Evolutionary conservation across 169 alveolate genomes (phyloP).

Genomic region (Cryptosporidium meleagridis): DNA sequence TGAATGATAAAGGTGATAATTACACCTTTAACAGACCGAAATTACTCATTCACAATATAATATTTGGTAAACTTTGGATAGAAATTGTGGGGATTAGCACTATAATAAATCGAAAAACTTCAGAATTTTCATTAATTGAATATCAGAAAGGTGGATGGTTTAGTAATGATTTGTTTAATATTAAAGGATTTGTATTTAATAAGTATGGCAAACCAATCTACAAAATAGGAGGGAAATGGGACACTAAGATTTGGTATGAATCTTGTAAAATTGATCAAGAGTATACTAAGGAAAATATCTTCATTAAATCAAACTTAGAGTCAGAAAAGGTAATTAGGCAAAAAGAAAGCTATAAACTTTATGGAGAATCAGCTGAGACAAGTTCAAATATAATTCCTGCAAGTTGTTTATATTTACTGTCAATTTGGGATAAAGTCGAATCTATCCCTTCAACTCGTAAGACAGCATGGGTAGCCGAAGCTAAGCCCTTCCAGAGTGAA

Average conservation of each 20-base stretch:
- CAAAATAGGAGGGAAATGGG: conserved; percentile 74
- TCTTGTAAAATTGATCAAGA: not conserved
- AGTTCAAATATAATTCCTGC: not conserved
- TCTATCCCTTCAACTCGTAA: conserved; percentile 17
- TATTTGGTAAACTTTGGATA: conserved; percentile 90
- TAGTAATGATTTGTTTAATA: conserved; percentile 58
- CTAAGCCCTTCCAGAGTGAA: conserved; percentile 81
- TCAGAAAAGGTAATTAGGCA: not conserved
- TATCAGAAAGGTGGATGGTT: conserved; percentile 73
- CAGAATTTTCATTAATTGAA: conserved; percentile 51
- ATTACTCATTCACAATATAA: conserved; percentile 88
- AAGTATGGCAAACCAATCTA: conserved; percentile 35
- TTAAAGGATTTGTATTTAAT: conserved; percentile 43
- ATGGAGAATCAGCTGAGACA: not conserved
- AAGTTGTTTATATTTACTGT: not conserved
- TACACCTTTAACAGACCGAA: conserved; percentile 86
- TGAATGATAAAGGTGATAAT: conserved; percentile 78
- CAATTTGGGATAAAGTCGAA: conserved; percentile 63
- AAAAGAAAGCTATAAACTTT: not conserved
- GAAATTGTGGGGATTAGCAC: conserved; percentile 79
- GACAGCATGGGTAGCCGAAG: conserved; percentile 81
- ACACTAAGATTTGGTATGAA: conserved; percentile 64
- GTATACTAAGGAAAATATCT: not conserved
- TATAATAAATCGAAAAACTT: conserved; percentile 43
- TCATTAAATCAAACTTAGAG: not conserved